phyloP scores from a whole-genome alignment of 345 rosid genomes.

The Microthlaspi erraticum region DNA sequence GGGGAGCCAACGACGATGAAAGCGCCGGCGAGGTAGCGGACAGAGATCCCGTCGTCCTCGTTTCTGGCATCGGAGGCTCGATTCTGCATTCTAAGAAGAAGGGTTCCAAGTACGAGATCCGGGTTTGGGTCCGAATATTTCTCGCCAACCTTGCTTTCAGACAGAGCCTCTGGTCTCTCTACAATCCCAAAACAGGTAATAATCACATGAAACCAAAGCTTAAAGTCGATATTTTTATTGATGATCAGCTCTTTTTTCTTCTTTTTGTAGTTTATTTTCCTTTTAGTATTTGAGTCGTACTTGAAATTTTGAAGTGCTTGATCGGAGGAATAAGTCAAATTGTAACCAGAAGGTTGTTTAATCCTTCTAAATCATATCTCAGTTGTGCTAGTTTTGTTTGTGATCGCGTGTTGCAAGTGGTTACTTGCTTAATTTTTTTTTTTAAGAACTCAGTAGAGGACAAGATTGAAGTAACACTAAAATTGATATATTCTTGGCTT shows the following conservation, averaged over 20 bases:
- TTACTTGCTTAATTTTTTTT: background rate
- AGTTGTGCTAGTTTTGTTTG: constrained; percentile 5
- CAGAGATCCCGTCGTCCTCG: constrained; percentile 68
- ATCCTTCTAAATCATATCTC: background rate
- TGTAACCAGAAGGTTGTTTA: background rate
- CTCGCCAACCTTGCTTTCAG: constrained; percentile 79
- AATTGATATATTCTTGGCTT: background rate
- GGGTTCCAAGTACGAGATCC: constrained; percentile 54
- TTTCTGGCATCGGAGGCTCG: constrained; percentile 87
- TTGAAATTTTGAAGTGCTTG: background rate
- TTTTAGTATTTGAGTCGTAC: background rate
- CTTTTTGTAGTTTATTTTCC: background rate
- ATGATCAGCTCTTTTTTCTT: background rate
- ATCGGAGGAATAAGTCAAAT: too few relatives aligned
- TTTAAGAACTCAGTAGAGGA: background rate
- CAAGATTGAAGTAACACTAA: background rate
- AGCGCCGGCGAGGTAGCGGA: constrained; percentile 38
- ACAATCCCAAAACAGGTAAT: constrained; percentile 75
- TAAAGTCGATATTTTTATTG: background rate
- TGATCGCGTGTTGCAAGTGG: constrained; percentile 7
- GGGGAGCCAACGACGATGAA: constrained; percentile 42
- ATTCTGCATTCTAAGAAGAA: constrained; percentile 74
- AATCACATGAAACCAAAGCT: background rate
- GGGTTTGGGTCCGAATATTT: constrained; percentile 88
- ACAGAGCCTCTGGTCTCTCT: constrained; percentile 78